Conservation (phyloP, 192 early-diverging fungal genomes). For the Dissophora globulifera region DNA sequence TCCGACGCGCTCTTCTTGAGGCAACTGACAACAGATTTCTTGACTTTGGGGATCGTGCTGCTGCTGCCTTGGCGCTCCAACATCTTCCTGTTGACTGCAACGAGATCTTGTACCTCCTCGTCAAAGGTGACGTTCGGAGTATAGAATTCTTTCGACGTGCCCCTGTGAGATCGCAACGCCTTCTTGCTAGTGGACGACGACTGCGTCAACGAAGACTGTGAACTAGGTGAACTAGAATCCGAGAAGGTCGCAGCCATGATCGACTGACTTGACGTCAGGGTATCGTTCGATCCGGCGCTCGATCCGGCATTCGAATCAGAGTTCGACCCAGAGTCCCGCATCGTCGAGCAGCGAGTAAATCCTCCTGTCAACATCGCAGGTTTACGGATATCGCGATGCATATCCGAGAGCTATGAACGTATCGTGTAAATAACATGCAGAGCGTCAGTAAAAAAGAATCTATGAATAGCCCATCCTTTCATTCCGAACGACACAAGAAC, state of each 20-base stretch:
- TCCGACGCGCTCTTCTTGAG: slow-evolving; percentile 35
- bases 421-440: slow-evolving; percentile 6
- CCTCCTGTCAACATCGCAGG: slow-evolving; percentile 40
- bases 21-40: slow-evolving; percentile 44
- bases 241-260: slow-evolving; percentile 21
- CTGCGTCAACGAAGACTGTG: slow-evolving; percentile 3
- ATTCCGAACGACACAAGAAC: slow-evolving; percentile 11
- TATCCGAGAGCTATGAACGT: slow-evolving; percentile 55
- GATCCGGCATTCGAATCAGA: slow-evolving; percentile 37
- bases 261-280: slow-evolving; percentile 15
- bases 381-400: slow-evolving; percentile 64
- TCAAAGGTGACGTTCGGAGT: slow-evolving; percentile 29
- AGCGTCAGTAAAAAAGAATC: not conserved
- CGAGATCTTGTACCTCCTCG: slow-evolving; percentile 37
- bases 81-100: slow-evolving; percentile 21
- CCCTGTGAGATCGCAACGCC: not conserved
- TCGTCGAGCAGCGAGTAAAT: slow-evolving; percentile 19
- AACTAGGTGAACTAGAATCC: slow-evolving; percentile 7
- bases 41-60: slow-evolving; percentile 5
- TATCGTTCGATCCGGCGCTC: slow-evolving; percentile 30
- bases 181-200: not conserved
- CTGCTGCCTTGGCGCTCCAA: slow-evolving; percentile 10
- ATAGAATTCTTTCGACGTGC: slow-evolving; percentile 13
- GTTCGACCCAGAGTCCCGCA: slow-evolving; percentile 33
- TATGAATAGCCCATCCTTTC: too few relatives aligned